Evolutionary conservation across 2,329 filamentous ascomycete genomes (phyloP), one percentile per base, ranked within the genome.

Genomic region (Pyrenophora graminea): DNA sequence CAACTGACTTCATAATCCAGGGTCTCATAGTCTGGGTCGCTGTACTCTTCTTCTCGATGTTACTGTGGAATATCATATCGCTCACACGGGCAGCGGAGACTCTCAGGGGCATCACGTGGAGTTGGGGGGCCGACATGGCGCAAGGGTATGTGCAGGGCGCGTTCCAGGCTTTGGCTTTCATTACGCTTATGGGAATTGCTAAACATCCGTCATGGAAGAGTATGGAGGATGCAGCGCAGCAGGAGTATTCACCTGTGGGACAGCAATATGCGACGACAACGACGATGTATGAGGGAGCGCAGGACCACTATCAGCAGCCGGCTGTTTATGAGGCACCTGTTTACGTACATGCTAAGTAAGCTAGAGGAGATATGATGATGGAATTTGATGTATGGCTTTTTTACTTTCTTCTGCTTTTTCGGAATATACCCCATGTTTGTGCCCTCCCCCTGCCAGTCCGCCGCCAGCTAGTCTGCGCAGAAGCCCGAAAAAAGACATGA

Each of bases 171-270:
- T 39, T 65, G 17, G 55, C 57, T 42, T 68, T 55, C 19, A 45
- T 66, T 13, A 33, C 55, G 13, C 38, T 69, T 3, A 42, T 68
- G 21, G 51, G 56, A 25, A 57, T 69, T 32, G 60, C 61, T 4
- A 67, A 60, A 45, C 59, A 59, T 12, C 8, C 25, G 8, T 52
- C 53, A 12, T 61, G 60, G 57, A 51, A 18, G 9, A 39, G 48
- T 18, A 18, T 31, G 9, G 10, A 17, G 7, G 17, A 12, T 2
- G 34, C 19, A 8, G 10, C 15, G 3, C 34, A 23, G 15, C 36
- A 37, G 33, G 25, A 30, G 1, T 43, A 54, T 12, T 36, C 50
- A 17, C 41, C 46, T 13, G 56, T 42, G 9, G 32, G 12, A 10
- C 45, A 54, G n/a, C 45, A 50, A 10, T 51, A 54, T 9, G 25